phyloP scores from a whole-genome alignment of 1,139 yeast species.

The Spencermartinsiella ligniputridi region DNA sequence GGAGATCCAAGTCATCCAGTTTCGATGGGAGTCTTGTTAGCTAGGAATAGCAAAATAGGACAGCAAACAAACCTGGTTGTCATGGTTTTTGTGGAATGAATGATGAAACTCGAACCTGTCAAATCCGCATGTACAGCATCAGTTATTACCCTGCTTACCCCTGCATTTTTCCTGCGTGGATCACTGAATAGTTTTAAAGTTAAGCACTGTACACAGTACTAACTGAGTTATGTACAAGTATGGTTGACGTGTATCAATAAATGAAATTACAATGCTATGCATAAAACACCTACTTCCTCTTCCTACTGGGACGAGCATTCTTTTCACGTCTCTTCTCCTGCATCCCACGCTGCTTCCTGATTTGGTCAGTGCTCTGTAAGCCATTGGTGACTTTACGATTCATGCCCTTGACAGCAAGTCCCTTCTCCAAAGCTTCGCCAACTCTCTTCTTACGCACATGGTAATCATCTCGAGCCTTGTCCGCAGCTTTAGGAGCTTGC shows the following conservation, averaged over 20 bases:
- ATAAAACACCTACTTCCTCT: constrained; percentile 25
- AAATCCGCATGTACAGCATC: no score
- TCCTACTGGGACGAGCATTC: constrained; percentile 77
- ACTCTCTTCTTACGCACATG: constrained; percentile 80
- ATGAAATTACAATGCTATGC: not conserved
- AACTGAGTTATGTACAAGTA: no score
- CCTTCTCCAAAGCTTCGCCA: constrained; percentile 72
- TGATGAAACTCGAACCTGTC: no score
- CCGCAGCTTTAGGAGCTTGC: constrained; percentile 85
- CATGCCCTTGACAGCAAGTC: constrained; percentile 65
- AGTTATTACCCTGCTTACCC: not conserved
- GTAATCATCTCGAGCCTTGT: constrained; percentile 83
- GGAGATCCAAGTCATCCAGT: constrained; percentile 22
- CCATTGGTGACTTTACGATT: constrained; percentile 43
- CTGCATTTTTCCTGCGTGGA: not conserved
- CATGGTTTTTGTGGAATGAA: no score
- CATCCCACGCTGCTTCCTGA: constrained; percentile 67
- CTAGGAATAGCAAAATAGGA: no score
- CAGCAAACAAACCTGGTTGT: no score
- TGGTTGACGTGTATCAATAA: no score
- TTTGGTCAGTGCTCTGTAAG: constrained; percentile 64
- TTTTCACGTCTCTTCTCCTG: constrained; percentile 75
- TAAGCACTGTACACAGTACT: no score
- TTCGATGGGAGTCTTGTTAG: not conserved
- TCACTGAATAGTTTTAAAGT: no score